Conservation (phyloP, 2,329 filamentous ascomycete genomes). For the Teratosphaeria nubilosa region DNA sequence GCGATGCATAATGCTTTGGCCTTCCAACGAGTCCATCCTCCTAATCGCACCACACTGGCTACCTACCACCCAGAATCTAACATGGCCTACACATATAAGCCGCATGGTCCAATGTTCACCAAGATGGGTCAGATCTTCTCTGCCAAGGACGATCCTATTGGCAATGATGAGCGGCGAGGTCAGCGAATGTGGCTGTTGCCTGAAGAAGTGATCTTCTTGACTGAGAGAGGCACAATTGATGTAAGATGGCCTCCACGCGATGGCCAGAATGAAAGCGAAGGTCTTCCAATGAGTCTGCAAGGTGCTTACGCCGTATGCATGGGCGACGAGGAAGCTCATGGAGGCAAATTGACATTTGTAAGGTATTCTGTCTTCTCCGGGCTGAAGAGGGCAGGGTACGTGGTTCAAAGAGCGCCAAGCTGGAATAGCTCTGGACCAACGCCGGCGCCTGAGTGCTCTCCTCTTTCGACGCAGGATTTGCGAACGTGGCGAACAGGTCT, state of each 20-base stretch:
- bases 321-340: constrained; percentile 51
- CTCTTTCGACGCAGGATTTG: constrained; percentile 5
- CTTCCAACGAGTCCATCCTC: constrained; percentile 64
- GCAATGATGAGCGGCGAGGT: constrained; percentile 17
- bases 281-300: constrained; percentile 80
- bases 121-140: constrained; percentile 60
- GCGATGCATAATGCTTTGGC: constrained; percentile 84
- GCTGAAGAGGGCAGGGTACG: constrained; percentile 73
- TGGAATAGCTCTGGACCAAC: constrained; percentile 17
- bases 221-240: constrained; percentile 81
- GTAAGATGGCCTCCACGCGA: constrained; percentile 61
- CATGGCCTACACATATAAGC: constrained; percentile 54
- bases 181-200: constrained; percentile 65
- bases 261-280: constrained; percentile 42
- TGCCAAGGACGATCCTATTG: constrained; percentile 39
- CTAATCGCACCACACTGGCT: constrained; percentile 55
- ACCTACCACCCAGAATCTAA: constrained; percentile 61
- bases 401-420: constrained; percentile 59
- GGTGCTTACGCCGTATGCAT: constrained; percentile 80
- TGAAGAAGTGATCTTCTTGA: constrained; percentile 80
- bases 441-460: constrained; percentile 13
- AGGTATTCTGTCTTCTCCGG: constrained; percentile 82
- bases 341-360: constrained; percentile 52
- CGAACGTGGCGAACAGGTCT: constrained; percentile 26
- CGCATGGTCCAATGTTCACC: constrained; percentile 62